These are phyloP conservation scores for Apiospora arundinis DNA, from an alignment of 2,329 filamentous ascomycete genomes.

Conservation along the genomic window DNA sequence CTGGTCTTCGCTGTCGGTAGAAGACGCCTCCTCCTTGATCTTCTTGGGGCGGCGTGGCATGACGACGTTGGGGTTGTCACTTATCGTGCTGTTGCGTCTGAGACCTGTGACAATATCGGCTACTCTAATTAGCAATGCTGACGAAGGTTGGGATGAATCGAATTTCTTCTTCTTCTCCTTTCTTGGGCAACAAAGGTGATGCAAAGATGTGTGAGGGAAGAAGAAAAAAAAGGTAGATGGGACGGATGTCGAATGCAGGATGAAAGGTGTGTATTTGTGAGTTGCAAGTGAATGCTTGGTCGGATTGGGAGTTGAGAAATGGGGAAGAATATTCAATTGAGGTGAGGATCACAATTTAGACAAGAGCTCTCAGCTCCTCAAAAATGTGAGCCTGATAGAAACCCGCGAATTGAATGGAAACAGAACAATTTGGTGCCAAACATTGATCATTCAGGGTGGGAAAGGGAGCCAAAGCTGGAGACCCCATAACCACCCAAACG, in stretches of 20 bases:
- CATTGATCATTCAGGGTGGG: background rate
- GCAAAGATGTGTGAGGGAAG: background rate
- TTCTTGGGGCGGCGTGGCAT: constrained; percentile 35
- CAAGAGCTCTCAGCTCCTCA: background rate
- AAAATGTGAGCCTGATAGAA: background rate
- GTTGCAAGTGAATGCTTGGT: background rate
- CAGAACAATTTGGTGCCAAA: background rate
- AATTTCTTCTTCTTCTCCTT: background rate
- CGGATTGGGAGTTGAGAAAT: background rate
- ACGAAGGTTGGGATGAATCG: constrained; percentile 20
- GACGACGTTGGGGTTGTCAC: constrained; percentile 28
- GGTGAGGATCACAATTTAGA: background rate
- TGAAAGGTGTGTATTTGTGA: background rate
- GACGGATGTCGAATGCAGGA: background rate
- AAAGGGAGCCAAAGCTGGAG: background rate
- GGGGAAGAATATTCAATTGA: background rate
- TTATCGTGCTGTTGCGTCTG: background rate
- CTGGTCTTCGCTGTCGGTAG: constrained; percentile 44
- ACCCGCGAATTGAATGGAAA: background rate
- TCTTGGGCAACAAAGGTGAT: background rate
- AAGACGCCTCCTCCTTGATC: constrained; percentile 42
- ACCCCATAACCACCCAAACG: background rate
- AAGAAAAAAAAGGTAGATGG: background rate
- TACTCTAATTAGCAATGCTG: constrained; percentile 9
- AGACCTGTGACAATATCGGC: constrained; percentile 38